A percentile compares a stretch with the other conserved stretches of the same genome.
Evolutionary conservation across 345 rosid genomes (phyloP).

Genomic region (Ceriops tagal): DNA sequence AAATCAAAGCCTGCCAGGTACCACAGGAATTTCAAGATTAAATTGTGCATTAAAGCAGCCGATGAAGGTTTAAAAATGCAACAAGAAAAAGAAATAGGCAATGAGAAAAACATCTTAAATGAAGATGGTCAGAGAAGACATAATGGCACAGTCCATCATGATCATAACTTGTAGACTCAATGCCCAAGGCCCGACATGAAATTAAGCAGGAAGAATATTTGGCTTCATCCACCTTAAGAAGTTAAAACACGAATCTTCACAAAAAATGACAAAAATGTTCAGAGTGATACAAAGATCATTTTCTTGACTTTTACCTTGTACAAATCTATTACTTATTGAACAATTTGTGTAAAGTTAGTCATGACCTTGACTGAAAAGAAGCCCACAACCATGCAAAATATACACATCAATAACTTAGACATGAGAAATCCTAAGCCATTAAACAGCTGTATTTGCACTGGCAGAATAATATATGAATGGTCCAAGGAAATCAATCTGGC

Average conservation of each 20-base stretch:
- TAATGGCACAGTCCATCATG: too few species aligned
- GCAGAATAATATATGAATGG: constrained; percentile 7
- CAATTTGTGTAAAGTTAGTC: not conserved
- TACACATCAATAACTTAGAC: not conserved
- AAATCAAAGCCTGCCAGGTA: not conserved
- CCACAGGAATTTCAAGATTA: not conserved
- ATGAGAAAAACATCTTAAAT: too few species aligned
- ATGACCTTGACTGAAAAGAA: not conserved
- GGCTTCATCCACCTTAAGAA: not conserved
- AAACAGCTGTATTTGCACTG: constrained; percentile 5
- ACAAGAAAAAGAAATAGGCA: too few species aligned
- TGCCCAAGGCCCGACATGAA: too few species aligned
- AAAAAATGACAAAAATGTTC: not conserved
- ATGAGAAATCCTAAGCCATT: not conserved
- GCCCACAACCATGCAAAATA: not conserved
- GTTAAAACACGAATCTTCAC: not conserved
- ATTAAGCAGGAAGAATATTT: too few species aligned
- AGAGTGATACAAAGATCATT: not conserved
- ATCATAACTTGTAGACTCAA: too few species aligned
- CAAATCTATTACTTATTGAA: not conserved
- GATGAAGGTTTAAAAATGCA: not conserved
- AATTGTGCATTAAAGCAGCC: too few species aligned
- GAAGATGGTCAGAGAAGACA: too few species aligned
- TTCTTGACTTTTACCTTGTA: not conserved
- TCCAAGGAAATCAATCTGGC: not conserved